These are phyloP conservation scores for Trifolium dubium DNA, from an alignment of 306 rosid genomes.

Conservation along the genomic window DNA sequence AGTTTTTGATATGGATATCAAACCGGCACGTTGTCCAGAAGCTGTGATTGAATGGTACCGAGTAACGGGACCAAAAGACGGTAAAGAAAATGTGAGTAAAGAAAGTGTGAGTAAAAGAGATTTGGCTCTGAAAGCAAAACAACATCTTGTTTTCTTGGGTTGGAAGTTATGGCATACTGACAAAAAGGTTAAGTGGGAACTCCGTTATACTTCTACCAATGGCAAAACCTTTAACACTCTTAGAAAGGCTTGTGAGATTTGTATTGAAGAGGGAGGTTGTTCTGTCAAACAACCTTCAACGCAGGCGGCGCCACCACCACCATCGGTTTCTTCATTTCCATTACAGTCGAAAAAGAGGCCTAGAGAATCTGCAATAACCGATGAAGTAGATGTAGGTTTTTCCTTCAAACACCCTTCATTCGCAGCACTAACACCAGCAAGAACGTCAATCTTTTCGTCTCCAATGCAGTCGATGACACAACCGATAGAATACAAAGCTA, in stretches of 20 bases:
- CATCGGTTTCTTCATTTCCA: not conserved
- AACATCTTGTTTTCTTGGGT: conserved; percentile 58
- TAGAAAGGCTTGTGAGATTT: conserved; percentile 56
- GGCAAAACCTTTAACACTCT: conserved; percentile 59
- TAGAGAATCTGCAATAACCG: not conserved
- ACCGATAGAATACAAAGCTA: not conserved
- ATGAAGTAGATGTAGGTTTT: no score
- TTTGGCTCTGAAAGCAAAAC: conserved; percentile 44
- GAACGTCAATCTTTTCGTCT: not conserved
- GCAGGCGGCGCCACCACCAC: not conserved
- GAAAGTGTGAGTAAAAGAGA: not conserved
- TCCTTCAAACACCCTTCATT: no score
- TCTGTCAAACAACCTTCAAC: not conserved
- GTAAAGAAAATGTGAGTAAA: not conserved
- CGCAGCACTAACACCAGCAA: no score
- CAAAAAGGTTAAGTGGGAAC: conserved; percentile 45
- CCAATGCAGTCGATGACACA: not conserved
- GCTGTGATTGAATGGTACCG: conserved; percentile 57
- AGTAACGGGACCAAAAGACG: not conserved
- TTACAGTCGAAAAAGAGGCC: not conserved
- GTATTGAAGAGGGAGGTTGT: conserved; percentile 38
- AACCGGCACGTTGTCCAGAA: conserved; percentile 44
- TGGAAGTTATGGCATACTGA: conserved; percentile 53
- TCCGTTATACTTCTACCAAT: conserved; percentile 63
- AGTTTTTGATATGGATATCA: not conserved